Conservation (phyloP, 2,329 filamentous ascomycete species). For the Beauveria brongniartii region DNA sequence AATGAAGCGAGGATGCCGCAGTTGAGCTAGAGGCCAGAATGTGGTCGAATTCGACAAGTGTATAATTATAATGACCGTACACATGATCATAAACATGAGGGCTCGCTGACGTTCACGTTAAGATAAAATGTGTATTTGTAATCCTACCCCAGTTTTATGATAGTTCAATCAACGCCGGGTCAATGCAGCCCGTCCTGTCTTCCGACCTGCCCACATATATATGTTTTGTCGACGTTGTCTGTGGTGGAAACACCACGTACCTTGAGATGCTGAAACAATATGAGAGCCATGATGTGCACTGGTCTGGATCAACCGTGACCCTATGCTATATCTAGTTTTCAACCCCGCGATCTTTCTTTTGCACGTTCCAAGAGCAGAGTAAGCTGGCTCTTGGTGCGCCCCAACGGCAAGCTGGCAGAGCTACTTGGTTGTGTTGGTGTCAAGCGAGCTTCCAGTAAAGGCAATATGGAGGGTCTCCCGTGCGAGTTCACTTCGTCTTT, state of each 20-base stretch:
- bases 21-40: no score
- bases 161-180: background rate
- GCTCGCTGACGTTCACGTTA: no score
- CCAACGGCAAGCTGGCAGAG: slow-evolving; percentile 39
- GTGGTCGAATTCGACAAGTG: no score
- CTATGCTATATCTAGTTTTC: background rate
- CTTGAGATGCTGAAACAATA: background rate
- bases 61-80: background rate
- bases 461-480: slow-evolving; percentile 14
- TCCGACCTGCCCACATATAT: background rate
- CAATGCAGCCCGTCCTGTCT: background rate
- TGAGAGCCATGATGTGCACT: background rate
- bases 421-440: slow-evolving; percentile 42
- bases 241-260: background rate
- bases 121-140: background rate
- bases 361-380: slow-evolving; percentile 49
- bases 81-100: no score
- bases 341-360: slow-evolving; percentile 27
- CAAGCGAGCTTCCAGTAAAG: slow-evolving; percentile 30
- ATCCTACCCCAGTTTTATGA: background rate
- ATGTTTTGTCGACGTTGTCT: background rate
- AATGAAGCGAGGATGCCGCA: background rate
- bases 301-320: background rate
- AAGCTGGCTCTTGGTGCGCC: slow-evolving; percentile 53
- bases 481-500: slow-evolving; percentile 7